Evolutionary conservation across 208 protist genomes (phyloP), one percentile per base, ranked within the genome.

Genomic region (Crithidia expoeki): DNA sequence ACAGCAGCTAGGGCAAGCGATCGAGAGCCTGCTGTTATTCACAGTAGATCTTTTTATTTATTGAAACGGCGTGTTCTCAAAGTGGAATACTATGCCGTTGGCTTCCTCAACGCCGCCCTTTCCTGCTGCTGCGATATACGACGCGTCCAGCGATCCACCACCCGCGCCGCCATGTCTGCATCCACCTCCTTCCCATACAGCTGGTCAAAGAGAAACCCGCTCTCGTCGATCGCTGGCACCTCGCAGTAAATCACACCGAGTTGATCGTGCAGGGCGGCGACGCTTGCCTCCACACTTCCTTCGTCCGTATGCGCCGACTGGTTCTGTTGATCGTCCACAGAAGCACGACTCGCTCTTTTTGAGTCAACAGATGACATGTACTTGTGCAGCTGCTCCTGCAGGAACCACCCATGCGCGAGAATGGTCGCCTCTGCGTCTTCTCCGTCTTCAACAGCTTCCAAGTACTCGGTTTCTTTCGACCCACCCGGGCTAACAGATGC

Each of bases 181-280:
- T 85, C 79, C 9, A 92, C 65, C 14, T 56, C 46, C 50, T 80
- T 55, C 1, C 90, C 90, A 49, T 85, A 50, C 17, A 93, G 76
- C 46, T 69, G 28, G 34, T 86, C 72, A 74, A 90, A 95, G 33
- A 76, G 21, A 66, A 79, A 92, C n/a, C 80, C 90, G 51, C 77
- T 81, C 42, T 81, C 76, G 68, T 92, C 90, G 2, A 69, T 23
- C 21, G 19, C 28, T 6, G 86, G 82, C 32, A 95, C 68, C 53
- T 90, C 85, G 60, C 84, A 90, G 68, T 90, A 83, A 25, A 83
- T 59, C 19, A 95, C 82, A 58, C 87, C 86, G 16, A 90, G 62
- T 27, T 55, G 58, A 10, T 62, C 60, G 34, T 83, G 83, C 21
- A 82, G 58, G 21, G 52, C 57, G 1, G 68, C 47, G 11, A 76